Base-by-base conservation (phyloP, 257 asterid genomes). In the Nicotiana undulata region DNA sequence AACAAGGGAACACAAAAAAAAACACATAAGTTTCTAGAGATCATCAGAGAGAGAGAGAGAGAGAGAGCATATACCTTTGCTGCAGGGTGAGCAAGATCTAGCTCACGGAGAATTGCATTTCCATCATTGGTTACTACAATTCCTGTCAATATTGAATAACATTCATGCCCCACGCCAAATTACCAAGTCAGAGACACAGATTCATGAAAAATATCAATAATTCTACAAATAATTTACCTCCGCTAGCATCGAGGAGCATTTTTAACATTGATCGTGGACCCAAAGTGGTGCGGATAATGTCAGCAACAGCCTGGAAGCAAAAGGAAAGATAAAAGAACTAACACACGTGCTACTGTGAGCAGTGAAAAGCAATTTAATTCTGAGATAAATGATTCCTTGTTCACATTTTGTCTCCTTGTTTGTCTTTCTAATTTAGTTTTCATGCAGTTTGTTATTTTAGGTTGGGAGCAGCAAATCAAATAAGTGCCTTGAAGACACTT, bases 101-200 rank as follows among this genome's bases (percentile, higher is more conserved):
- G 83, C 88, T 95, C 98, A 44, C 98, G 98, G 24, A 95, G 94
- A 85, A 95, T 93, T 49, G 98, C 97, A 88, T 95, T 95, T 76
- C 98, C 98, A 87, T 95, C 98, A 83, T 95, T 95, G 12, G 98
- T 95, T 83, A 95, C 98, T 34, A 95, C 98, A 46, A 95, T 95
- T 66, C 98, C 98, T 95, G 90, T 24, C 28, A 63, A 44, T 40
- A 77, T 20, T 8, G 52, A 29, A 49, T 34, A 83, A 80, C 28
- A 24, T 44, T 58, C 24, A 79, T 37, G 28, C 40, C 75, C 20
- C 28, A 2, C 72, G 17, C 63, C 63, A 79, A 60, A 63, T 17
- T 56, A 44, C 49, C 6, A 16, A 79, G 82, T 44, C 16, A 44
- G 16, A 29, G 60, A 55, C 12, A 79, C 56, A 46, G 15, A 20